These are phyloP conservation scores for Coemansia sp. DNA, from an alignment of 192 early-diverging fungal genomes.

Conservation along the genomic window DNA sequence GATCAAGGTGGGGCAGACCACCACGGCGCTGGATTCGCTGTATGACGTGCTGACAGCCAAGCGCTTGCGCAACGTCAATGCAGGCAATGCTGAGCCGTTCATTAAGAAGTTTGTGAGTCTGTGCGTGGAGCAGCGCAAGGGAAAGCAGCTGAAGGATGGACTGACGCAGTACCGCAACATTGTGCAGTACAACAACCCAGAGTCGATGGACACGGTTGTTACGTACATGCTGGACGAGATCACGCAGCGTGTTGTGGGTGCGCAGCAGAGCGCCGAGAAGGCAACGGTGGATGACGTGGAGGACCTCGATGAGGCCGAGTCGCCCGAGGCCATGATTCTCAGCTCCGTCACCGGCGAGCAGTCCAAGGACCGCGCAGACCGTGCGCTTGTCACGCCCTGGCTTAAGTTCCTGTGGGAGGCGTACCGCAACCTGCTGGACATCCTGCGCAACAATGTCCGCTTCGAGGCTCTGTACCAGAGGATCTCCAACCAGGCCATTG, in stretches of 20 bases:
- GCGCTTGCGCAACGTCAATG: constrained; percentile 78
- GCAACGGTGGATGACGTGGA: constrained; percentile 82
- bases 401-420: constrained; percentile 99
- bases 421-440: constrained; percentile 97
- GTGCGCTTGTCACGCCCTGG: constrained; percentile 98
- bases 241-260: constrained; percentile 84
- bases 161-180: constrained; percentile 99
- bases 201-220: constrained; percentile 88
- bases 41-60: constrained; percentile 92
- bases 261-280: constrained; percentile 89
- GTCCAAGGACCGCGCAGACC: constrained; percentile 94
- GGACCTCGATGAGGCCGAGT: constrained; percentile 95
- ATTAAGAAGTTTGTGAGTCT: constrained; percentile 92
- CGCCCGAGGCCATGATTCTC: constrained; percentile 94
- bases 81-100: constrained; percentile 86
- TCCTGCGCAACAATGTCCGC: constrained; percentile 93
- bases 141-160: constrained; percentile 92
- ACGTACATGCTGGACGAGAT: constrained; percentile 81
- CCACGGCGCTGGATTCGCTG: constrained; percentile 80
- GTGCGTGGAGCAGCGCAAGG: constrained; percentile 81
- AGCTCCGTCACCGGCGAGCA: constrained; percentile 93
- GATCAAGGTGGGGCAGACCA: constrained; percentile 81
- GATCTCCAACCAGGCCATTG: constrained; percentile 89
- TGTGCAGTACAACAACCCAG: constrained; percentile 90
- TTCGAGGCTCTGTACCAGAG: constrained; percentile 93